Evolutionary conservation across 1,139 yeast species (phyloP), one percentile per base, ranked within the genome.

Genomic region (Geotrichum histeridarum): DNA sequence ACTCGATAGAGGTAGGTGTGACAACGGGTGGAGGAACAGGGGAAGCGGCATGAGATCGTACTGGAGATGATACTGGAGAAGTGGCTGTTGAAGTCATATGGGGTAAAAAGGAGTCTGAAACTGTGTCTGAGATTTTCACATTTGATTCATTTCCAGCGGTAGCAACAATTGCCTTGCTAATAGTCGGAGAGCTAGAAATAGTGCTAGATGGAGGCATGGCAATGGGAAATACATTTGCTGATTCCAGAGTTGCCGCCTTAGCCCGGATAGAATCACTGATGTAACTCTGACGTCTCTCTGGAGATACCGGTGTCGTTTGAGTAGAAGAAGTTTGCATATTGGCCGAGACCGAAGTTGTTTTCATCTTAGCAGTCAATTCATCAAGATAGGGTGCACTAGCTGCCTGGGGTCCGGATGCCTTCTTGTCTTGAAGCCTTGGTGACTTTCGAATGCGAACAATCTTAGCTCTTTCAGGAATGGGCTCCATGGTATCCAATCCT

Each of bases 51-150:
- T 60, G 61, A 4, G 66, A 63, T 2, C 68, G 64, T 1, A 73
- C 66, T 12, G 70, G 66, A 2, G 69, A 68, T 30, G 72, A 62
- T 1, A 70, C 67, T n/a, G 70, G 66, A 12, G 65, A 65, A 39
- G 64, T 60, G 7, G 57, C 60, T 2, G 55, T 43, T 18, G 54
- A 55, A 5, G 54, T 30, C 11, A 51, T 55, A n/a, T 67, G 64
- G 4, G 66, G 64, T 4, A 67, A 68, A 5, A 66, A 17, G 73
- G 70, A 1, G 48, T 8, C 4, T n/a, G 27, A 14, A 22, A 22
- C 27, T 5, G 17, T 1, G 48, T 3, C 18, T 44, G 33, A 11
- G 4, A 4, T 14, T 14, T 36, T 2, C 36, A n/a, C 44, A 22
- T 7, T 22, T 6, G 50, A 35, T 2, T 72, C 15, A 8, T 27